phyloP scores from a whole-genome alignment of 139 green algal genomes.

The Chlorella sp. region DNA sequence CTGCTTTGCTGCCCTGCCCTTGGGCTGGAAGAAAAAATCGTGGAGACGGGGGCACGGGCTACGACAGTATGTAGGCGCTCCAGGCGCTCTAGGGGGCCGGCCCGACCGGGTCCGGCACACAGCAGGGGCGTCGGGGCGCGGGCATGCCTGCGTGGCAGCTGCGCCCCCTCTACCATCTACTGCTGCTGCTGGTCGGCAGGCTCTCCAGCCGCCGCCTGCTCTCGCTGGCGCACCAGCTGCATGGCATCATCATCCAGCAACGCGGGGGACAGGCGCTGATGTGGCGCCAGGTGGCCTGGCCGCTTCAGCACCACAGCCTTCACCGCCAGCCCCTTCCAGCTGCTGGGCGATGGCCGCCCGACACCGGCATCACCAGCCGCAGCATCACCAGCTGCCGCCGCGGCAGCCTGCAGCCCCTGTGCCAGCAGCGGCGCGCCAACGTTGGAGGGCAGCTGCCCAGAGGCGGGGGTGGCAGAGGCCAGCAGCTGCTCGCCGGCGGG shows the following conservation, averaged over 20 bases:
- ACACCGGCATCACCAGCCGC: neutral
- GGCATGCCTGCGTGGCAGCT: neutral
- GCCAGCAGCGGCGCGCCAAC: neutral
- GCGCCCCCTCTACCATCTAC: neutral
- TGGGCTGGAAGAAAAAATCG: neutral
- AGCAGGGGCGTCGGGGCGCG: neutral
- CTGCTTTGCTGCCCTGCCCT: neutral
- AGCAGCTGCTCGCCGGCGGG: neutral
- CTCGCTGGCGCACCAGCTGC: conserved; percentile 1
- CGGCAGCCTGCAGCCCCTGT: neutral
- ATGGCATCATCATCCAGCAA: neutral
- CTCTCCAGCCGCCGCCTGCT: neutral
- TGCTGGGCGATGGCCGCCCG: neutral
- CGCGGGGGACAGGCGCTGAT: conserved; percentile 15
- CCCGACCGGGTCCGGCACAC: too few relatives aligned
- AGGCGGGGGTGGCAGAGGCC: neutral
- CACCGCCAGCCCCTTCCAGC: conserved; percentile 20
- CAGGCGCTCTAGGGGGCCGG: too few relatives aligned
- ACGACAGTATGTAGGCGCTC: too few relatives aligned
- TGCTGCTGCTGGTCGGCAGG: neutral
- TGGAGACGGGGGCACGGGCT: too few relatives aligned
- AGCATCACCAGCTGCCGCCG: neutral
- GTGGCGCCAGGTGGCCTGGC: neutral
- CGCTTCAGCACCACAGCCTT: conserved; percentile 24
- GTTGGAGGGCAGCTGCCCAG: neutral